Base-by-base conservation (phyloP, 2,329 filamentous ascomycete genomes). In the Colletotrichum australisinense region DNA sequence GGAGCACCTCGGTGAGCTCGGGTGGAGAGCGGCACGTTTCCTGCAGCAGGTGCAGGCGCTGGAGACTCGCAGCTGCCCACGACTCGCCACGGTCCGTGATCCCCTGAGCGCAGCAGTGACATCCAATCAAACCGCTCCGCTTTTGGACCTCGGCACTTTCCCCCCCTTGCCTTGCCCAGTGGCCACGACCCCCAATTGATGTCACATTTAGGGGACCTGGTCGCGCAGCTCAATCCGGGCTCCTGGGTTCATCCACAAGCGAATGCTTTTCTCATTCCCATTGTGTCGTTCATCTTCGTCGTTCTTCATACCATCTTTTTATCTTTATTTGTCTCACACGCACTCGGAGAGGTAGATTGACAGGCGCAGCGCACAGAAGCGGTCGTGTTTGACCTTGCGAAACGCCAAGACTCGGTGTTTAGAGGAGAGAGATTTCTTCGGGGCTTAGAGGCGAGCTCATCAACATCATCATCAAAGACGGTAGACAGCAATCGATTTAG, bases 121-220 rank as follows among this genome's bases (percentile, higher is more conserved):
- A 65, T 68, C 49, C 52, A 69, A n/a, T 68, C 49, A 59, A 69
- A n/a, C 2, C n/a, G 32, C 70, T 14, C 70, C 70, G 69, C 59
- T 26, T 59, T 35, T 70, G 66, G 66, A 73, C 70, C 70, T 73
- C 70, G 70, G 70, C 66, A 73, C 59, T 70, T 65, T 69, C 38
- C 46, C 60, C 42, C 42, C 42, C 42, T 49, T 35, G 30, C 28
- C 28, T 53, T 19, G 46, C 9, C 30, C 60, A 53, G 7, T 35
- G 46, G 8, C 46, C 62, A 16, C 46, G 56, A 58, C 63, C 28
- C 28, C 63, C 22, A 35, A 52, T 63, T 28, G 55, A 67, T 69
- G 65, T 55, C 55, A 56, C 66, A 64, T 70, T 65, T 65, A 69
- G 67, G 59, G 58, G 70, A 42, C 38, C 58, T 53, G 35, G 30